Conservation (phyloP, 1,139 yeast genomes). For the Saccharomyces hybrid region DNA sequence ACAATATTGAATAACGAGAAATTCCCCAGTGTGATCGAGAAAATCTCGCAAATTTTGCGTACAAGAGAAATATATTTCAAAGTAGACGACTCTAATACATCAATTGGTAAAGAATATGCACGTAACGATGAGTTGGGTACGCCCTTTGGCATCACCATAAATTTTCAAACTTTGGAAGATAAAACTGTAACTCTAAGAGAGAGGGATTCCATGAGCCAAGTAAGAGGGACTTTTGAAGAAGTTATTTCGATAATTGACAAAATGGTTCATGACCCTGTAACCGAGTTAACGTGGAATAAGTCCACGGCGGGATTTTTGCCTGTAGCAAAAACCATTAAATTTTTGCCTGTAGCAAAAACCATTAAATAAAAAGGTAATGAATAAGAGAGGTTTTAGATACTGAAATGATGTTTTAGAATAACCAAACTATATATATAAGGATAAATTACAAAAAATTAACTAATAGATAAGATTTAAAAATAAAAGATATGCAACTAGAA, state of each 20-base stretch:
- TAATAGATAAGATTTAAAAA: neutral
- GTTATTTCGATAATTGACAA: constrained; percentile 72
- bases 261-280: constrained; percentile 49
- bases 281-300: neutral
- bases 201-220: constrained; percentile 95
- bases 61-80: constrained; percentile 84
- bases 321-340: neutral
- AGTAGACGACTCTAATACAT: constrained; percentile 95
- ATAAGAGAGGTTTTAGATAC: neutral
- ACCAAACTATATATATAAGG: constrained; percentile 1
- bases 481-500: constrained; percentile 1
- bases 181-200: constrained; percentile 92
- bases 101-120: constrained; percentile 97
- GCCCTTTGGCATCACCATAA: constrained; percentile 97
- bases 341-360: neutral
- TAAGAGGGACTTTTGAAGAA: constrained; percentile 80
- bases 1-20: constrained; percentile 85
- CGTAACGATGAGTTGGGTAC: constrained; percentile 96
- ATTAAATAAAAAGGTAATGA: too few species aligned
- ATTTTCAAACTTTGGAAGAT: constrained; percentile 88
- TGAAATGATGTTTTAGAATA: neutral
- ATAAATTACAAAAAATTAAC: constrained; percentile 1
- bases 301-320: neutral
- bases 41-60: constrained; percentile 65
- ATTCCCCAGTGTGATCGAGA: constrained; percentile 66